Conservation (phyloP, 768 basidiomycete species). For the Rossbeevera mucosa region DNA sequence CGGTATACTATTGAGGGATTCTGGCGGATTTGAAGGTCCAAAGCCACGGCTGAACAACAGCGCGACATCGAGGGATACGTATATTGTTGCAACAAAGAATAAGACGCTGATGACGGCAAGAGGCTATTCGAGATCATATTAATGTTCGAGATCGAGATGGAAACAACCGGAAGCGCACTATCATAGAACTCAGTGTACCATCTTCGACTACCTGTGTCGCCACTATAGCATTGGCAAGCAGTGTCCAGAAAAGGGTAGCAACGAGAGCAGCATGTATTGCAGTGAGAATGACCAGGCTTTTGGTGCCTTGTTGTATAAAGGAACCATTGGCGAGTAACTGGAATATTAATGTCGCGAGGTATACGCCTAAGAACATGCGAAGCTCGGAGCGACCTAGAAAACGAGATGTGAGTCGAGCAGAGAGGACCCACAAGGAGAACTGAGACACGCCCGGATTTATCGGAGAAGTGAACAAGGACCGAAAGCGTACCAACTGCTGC, state of each 20-base stretch:
- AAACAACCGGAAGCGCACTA: constrained; percentile 42
- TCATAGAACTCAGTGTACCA: constrained; percentile 66
- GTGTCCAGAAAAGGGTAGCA: constrained; percentile 72
- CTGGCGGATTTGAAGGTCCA: constrained; percentile 54
- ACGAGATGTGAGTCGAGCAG: constrained; percentile 2
- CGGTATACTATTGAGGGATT: constrained; percentile 57
- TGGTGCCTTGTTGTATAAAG: constrained; percentile 72
- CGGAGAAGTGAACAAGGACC: neutral
- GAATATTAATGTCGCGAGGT: constrained; percentile 68
- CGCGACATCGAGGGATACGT: constrained; percentile 81
- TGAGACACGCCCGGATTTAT: neutral
- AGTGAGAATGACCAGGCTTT: constrained; percentile 60
- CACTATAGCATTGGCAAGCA: constrained; percentile 72
- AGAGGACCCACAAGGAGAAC: neutral
- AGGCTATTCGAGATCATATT: constrained; percentile 42
- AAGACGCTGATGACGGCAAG: constrained; percentile 50
- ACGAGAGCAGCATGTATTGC: constrained; percentile 79
- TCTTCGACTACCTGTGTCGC: constrained; percentile 92
- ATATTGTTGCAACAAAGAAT: constrained; percentile 69
- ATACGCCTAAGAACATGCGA: constrained; percentile 57
- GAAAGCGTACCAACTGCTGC: constrained; percentile 78
- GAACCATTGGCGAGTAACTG: constrained; percentile 81
- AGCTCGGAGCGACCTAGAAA: constrained; percentile 63
- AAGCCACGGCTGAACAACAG: constrained; percentile 60
- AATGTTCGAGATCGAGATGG: neutral